Base-by-base conservation (phyloP, 345 rosid species). In the Carallia pectinifolia region DNA sequence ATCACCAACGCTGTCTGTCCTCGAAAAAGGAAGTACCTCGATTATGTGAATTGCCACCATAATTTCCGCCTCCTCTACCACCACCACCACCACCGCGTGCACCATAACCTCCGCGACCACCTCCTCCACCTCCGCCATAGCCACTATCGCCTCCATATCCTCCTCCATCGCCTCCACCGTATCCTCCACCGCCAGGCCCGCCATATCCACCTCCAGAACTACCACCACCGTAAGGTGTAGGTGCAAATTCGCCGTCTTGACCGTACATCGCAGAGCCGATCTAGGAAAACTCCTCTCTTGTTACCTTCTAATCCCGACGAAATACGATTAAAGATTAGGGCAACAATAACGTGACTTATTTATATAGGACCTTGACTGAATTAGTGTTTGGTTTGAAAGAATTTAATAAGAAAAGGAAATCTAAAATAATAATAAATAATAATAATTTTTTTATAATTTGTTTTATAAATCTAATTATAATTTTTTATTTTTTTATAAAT, bases 61-160 rank as follows among this genome's bases (percentile, higher is more conserved):
- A 79, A 15, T 16, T 16, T 27, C 60, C 33, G 16, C 60, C 60
- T 4, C 58, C 58, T 1, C 58, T 27, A 27, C 58, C 30, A 4
- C 59, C 59, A 66, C 91, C 90, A 68, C 93, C 86, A 13, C 74
- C 82, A 7, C 89, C 83, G 3, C 50, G 67, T 38, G 94, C 83
- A 15, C 87, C 66, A 27, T 44, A 44, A 44, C 74, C 74, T 39
- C 77, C 71, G 0, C 84, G 80, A 4, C 87, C 80, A 6, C 93
- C 88, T 68, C 96, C 76, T 56, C 94, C 50, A 6, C 81, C 73
- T 1, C 89, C 85, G 8, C 88, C 81, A 15, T 85, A 70, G 4
- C 78, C 74, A 38, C 83, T 80, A 29, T 80, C 80, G 4, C 79
- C 78, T 4, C 86, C 85, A 34, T 69, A 63, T 6, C 72, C 75